phyloP scores from a whole-genome alignment of 2,329 filamentous ascomycete species.

The Trichoderma hamatum region DNA sequence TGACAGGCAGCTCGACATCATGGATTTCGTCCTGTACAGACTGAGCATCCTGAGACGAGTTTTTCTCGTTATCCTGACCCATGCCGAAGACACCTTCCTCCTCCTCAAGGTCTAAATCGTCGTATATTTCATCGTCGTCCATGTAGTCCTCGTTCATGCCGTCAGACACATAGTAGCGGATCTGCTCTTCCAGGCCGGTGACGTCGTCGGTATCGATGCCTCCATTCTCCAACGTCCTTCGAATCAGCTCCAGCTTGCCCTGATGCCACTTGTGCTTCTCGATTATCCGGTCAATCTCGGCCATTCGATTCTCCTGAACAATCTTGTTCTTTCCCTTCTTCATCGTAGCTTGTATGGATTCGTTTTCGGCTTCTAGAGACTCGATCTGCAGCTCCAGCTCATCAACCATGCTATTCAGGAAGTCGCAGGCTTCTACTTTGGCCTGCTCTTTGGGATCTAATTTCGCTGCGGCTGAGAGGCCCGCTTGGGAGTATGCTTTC shows the following conservation, averaged over 20 bases:
- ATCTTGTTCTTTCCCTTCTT: slow-evolving; percentile 93
- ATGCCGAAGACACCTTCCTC: slow-evolving; percentile 89
- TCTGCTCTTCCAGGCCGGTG: slow-evolving; percentile 84
- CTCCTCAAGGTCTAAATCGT: slow-evolving; percentile 88
- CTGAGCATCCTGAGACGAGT: slow-evolving; percentile 93
- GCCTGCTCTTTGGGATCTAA: slow-evolving; percentile 98
- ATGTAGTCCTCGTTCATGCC: slow-evolving; percentile 87
- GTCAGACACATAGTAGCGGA: slow-evolving; percentile 92
- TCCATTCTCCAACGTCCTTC: slow-evolving; percentile 89
- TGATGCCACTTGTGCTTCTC: slow-evolving; percentile 98
- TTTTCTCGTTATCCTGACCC: slow-evolving; percentile 76
- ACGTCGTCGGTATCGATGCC: slow-evolving; percentile 87
- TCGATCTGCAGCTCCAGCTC: slow-evolving; percentile 95
- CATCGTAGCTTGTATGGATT: slow-evolving; percentile 81
- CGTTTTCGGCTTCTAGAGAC: slow-evolving; percentile 84
- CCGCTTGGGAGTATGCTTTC: slow-evolving; percentile 98
- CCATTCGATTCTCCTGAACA: slow-evolving; percentile 82
- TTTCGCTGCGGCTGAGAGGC: slow-evolving; percentile 85
- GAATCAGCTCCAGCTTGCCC: slow-evolving; percentile 85
- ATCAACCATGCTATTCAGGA: slow-evolving; percentile 84
- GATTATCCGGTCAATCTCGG: slow-evolving; percentile 79
- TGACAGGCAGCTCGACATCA: slow-evolving; percentile 57
- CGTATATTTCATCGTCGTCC: slow-evolving; percentile 93
- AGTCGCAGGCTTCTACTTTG: slow-evolving; percentile 84
- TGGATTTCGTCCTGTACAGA: slow-evolving; percentile 81